A percentile compares a stretch with the other conserved stretches of the same genome.
Conservation (phyloP, 495 filamentous ascomycete genomes). For the Rhypophila decipiens region DNA sequence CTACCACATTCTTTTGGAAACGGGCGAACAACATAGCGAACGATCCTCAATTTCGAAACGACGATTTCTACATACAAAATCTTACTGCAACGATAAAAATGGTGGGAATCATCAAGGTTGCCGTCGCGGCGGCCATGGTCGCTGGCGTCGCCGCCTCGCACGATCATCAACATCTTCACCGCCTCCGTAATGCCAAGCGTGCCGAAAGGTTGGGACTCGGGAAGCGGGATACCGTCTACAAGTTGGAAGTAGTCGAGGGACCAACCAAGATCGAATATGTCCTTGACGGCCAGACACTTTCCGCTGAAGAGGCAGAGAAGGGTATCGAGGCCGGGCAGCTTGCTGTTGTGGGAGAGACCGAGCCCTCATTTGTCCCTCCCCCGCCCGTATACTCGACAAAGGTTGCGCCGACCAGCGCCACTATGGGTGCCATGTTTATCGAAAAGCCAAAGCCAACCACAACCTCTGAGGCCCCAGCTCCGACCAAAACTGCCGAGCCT, state of each 20-base stretch:
- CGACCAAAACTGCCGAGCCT: slow-evolving; percentile 8
- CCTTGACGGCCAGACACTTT: slow-evolving; percentile 50
- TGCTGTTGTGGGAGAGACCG: slow-evolving; percentile 42
- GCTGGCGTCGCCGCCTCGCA: slow-evolving; percentile 38
- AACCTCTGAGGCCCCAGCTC: slow-evolving; percentile 4
- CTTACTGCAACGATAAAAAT: slow-evolving; percentile 21
- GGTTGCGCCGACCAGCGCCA: slow-evolving; percentile 1
- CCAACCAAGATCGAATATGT: slow-evolving; percentile 55
- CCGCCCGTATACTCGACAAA: slow-evolving; percentile 23
- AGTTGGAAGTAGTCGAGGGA: slow-evolving; percentile 31
- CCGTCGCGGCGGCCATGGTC: slow-evolving; percentile 42
- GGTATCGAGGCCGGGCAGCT: slow-evolving; percentile 54
- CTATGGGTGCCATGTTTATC: slow-evolving; percentile 27
- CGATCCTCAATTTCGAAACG: not conserved
- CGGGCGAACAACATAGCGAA: slow-evolving; percentile 7
- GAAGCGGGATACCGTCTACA: slow-evolving; percentile 35
- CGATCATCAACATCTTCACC: slow-evolving; percentile 31
- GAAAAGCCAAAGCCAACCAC: slow-evolving; percentile 22
- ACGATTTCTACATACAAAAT: not conserved
- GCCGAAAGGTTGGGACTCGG: slow-evolving; percentile 27
- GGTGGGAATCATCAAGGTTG: slow-evolving; percentile 40
- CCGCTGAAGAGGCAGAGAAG: slow-evolving; percentile 49
- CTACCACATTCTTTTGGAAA: slow-evolving; percentile 57
- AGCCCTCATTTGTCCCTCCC: slow-evolving; percentile 36
- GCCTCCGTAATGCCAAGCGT: slow-evolving; percentile 31